Percentiles rank a stretch among this genome's conserved stretches.
These are phyloP conservation scores for Xylariaceae sp. DNA, from an alignment of 2,329 filamentous ascomycete species.

Conservation along the genomic window DNA sequence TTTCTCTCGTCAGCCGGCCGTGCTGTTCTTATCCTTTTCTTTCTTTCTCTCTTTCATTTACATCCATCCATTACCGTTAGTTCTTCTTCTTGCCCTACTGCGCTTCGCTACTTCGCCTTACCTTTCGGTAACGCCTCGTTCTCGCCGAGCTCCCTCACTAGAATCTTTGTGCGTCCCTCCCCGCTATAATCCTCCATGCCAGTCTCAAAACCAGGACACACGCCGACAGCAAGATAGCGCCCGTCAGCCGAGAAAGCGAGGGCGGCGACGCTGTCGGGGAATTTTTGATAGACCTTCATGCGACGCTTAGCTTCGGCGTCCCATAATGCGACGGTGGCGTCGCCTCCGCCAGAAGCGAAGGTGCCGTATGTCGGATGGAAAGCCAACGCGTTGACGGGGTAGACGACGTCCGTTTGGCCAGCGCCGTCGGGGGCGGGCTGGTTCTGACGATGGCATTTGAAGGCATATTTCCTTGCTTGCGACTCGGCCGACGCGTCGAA, in stretches of 20 bases:
- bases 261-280: conserved; percentile 78
- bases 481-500: conserved; percentile 89
- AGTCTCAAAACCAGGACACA: conserved; percentile 88
- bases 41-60: neutral
- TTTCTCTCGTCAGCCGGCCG: too few relatives aligned
- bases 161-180: conserved; percentile 76
- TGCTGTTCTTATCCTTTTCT: too few relatives aligned
- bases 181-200: conserved; percentile 80
- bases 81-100: neutral
- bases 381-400: conserved; percentile 86
- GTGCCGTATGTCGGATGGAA: conserved; percentile 86
- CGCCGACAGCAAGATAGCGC: conserved; percentile 77
- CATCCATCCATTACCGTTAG: neutral
- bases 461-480: conserved; percentile 94
- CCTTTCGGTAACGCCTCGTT: conserved; percentile 88
- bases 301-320: conserved; percentile 89
- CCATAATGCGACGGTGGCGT: conserved; percentile 92
- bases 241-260: conserved; percentile 81
- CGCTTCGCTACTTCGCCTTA: conserved; percentile 59
- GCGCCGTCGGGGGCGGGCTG: conserved; percentile 61
- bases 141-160: conserved; percentile 83
- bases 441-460: conserved; percentile 94
- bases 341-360: conserved; percentile 88
- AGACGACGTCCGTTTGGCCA: conserved; percentile 79
- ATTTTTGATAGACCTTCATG: conserved; percentile 88